These are phyloP conservation scores for Quercus suber DNA, from an alignment of 306 rosid species.

Conservation along the genomic window DNA sequence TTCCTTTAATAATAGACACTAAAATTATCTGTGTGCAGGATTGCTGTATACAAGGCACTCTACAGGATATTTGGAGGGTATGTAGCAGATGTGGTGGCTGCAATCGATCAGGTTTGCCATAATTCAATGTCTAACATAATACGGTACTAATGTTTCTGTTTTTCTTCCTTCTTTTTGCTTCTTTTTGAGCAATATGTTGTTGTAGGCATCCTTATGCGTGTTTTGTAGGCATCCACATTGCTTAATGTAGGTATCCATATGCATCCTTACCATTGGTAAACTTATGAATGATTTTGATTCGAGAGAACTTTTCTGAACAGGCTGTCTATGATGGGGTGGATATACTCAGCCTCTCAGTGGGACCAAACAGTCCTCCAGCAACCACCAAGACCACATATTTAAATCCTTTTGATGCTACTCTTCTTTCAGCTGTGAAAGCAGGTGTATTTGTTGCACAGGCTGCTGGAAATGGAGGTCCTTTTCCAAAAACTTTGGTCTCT, in stretches of 20 bases:
- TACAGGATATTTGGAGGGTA: slow-evolving; percentile 96
- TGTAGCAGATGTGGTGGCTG: slow-evolving; percentile 98
- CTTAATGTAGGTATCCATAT: too few relatives aligned
- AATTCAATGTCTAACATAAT: slow-evolving; percentile 8
- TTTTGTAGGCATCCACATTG: background rate
- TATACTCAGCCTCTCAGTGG: slow-evolving; percentile 98
- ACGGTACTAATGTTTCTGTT: slow-evolving; percentile 5
- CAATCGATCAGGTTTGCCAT: slow-evolving; percentile 86
- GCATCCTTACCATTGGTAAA: background rate
- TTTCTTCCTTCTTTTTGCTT: background rate
- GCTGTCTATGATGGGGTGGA: slow-evolving; percentile 98
- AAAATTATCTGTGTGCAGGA: slow-evolving; percentile 51
- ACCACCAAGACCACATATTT: slow-evolving; percentile 78
- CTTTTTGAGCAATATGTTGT: background rate
- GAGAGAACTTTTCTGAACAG: slow-evolving; percentile 43
- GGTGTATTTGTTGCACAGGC: slow-evolving; percentile 99
- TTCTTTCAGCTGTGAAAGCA: slow-evolving; percentile 99
- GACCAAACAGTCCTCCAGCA: slow-evolving; percentile 96
- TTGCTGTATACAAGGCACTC: slow-evolving; percentile 97
- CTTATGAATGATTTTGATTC: slow-evolving; percentile 6
- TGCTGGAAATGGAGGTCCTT: slow-evolving; percentile 99
- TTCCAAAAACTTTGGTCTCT: slow-evolving; percentile 91
- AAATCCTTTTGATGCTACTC: slow-evolving; percentile 98
- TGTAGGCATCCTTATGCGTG: background rate
- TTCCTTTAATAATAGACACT: slow-evolving; percentile 21